phyloP scores from a whole-genome alignment of 1,284 basidiomycete genomes.

The Papiliotrema terrestris region DNA sequence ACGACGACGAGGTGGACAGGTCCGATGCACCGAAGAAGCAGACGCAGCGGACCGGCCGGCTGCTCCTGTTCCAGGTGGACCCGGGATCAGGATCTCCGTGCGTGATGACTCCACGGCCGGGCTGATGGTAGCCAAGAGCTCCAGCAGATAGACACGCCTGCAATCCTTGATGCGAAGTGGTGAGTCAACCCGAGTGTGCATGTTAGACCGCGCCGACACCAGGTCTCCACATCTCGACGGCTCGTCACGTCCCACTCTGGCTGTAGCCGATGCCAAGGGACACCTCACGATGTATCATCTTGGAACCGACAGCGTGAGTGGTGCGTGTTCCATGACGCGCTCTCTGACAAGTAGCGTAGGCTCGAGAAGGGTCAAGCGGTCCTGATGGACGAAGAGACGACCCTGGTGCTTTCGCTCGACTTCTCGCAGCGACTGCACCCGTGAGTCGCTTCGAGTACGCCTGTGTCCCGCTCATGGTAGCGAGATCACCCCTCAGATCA shows the following conservation, averaged over 20 bases:
- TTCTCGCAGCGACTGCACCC: slow-evolving; percentile 64
- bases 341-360: slow-evolving; percentile 45
- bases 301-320: slow-evolving; percentile 37
- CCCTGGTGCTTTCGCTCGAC: slow-evolving; percentile 79
- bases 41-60: slow-evolving; percentile 55
- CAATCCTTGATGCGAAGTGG: slow-evolving; percentile 94
- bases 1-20: slow-evolving; percentile 17
- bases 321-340: not conserved
- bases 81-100: slow-evolving; percentile 35
- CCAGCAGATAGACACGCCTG: slow-evolving; percentile 69
- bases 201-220: not conserved
- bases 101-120: slow-evolving; percentile 6
- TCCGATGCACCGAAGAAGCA: slow-evolving; percentile 43
- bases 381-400: slow-evolving; percentile 58
- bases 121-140: slow-evolving; percentile 56
- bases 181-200: slow-evolving; percentile 36
- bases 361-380: slow-evolving; percentile 56
- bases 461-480: not conserved
- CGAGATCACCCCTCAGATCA: slow-evolving; percentile 49
- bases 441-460: slow-evolving; percentile 2
- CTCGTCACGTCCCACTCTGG: slow-evolving; percentile 53
- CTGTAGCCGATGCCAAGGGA: slow-evolving; percentile 79
- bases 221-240: slow-evolving; percentile 30
- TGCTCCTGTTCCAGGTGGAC: slow-evolving; percentile 60
- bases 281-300: slow-evolving; percentile 63